Percentiles rank a stretch among this genome's conserved stretches.
Evolutionary conservation across 352 stramenopile species (phyloP).

Genomic region (Pythium grandisporangium): DNA sequence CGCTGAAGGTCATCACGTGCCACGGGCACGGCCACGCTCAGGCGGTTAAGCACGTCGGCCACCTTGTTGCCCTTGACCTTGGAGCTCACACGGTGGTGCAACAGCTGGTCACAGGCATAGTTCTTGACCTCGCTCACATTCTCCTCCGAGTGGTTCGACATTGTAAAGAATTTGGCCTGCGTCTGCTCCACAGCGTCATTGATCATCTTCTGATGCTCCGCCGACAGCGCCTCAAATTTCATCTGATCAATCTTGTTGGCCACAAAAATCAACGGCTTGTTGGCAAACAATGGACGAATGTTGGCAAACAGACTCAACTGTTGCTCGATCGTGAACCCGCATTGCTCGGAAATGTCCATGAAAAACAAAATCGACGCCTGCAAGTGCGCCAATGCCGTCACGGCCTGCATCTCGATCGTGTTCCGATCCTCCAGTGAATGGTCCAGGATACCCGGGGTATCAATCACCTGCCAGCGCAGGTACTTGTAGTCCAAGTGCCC

Average conservation of each 20-base stretch:
- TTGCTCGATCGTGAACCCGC: slow-evolving; percentile 98
- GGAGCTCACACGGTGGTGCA: slow-evolving; percentile 91
- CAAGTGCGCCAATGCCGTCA: slow-evolving; percentile 98
- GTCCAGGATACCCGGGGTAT: slow-evolving; percentile 99
- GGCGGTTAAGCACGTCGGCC: slow-evolving; percentile 92
- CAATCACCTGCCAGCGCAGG: slow-evolving; percentile 99
- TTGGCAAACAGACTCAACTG: slow-evolving; percentile 96
- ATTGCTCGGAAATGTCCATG: slow-evolving; percentile 99
- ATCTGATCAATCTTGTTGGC: slow-evolving; percentile 99
- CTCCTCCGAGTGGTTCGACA: slow-evolving; percentile 98
- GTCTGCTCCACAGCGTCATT: slow-evolving; percentile 56
- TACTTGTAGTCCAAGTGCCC: slow-evolving; percentile 99
- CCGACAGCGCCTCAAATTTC: slow-evolving; percentile 86
- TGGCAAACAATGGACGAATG: slow-evolving; percentile 98
- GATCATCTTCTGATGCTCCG: slow-evolving; percentile 76
- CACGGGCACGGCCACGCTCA: slow-evolving; percentile 94
- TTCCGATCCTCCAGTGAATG: slow-evolving; percentile 99
- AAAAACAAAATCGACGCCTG: slow-evolving; percentile 99
- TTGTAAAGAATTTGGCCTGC: slow-evolving; percentile 93
- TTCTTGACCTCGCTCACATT: slow-evolving; percentile 94
- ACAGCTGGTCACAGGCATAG: slow-evolving; percentile 94
- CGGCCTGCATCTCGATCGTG: slow-evolving; percentile 99
- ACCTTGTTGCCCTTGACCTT: slow-evolving; percentile 96
- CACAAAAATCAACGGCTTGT: slow-evolving; percentile 98
- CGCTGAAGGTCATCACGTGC: slow-evolving; percentile 88